Evolutionary conservation across 495 filamentous ascomycete species (phyloP).

Genomic region (Penicillium nucicola): DNA sequence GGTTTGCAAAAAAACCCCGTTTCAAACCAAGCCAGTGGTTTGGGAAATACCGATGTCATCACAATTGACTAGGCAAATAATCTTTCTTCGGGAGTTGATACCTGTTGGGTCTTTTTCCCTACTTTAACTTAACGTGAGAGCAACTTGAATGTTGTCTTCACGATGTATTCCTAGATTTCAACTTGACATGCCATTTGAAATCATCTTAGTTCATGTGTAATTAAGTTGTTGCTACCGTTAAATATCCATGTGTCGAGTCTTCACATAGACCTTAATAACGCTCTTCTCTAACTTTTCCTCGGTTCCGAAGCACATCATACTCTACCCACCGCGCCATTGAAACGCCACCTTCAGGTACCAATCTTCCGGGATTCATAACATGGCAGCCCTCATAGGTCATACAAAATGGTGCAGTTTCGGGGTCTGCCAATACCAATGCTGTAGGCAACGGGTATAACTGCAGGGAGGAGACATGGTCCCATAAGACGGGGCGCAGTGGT

Average conservation of each 20-base stretch:
- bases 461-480: conserved; percentile 75
- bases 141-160: conserved; percentile 6
- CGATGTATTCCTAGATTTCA: conserved; percentile 27
- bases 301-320: conserved; percentile 63
- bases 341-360: conserved; percentile 61
- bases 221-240: not conserved
- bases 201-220: conserved; percentile 1
- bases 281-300: conserved; percentile 51
- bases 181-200: conserved; percentile 14
- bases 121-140: conserved; percentile 1
- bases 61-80: conserved; percentile 35
- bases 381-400: conserved; percentile 92
- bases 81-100: not conserved
- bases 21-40: conserved; percentile 9
- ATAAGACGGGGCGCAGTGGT: conserved; percentile 71
- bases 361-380: conserved; percentile 87
- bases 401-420: conserved; percentile 74
- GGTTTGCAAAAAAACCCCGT: conserved; percentile 1
- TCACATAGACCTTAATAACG: conserved; percentile 18
- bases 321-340: conserved; percentile 78
- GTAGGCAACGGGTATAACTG: conserved; percentile 87
- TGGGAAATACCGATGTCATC: conserved; percentile 30
- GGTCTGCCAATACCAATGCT: conserved; percentile 74
- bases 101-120: not conserved
- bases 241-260: not conserved